These are phyloP conservation scores for Termitomyces sp. DNA, from an alignment of 768 basidiomycete species.

Conservation along the genomic window DNA sequence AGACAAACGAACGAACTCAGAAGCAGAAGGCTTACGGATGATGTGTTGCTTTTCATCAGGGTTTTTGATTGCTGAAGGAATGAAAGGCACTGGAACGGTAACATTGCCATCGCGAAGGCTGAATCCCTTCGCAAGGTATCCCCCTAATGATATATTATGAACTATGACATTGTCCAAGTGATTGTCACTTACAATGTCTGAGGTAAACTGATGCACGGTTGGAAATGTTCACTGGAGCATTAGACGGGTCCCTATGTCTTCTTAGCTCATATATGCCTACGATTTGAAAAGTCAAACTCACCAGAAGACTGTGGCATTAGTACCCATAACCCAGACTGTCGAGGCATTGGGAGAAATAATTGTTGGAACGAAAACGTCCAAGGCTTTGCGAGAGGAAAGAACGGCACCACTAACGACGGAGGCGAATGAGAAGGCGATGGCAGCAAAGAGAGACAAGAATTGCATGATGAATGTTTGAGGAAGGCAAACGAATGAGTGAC, in stretches of 20 bases:
- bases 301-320: slow-evolving; percentile 24
- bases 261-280: not conserved
- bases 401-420: slow-evolving; percentile 15
- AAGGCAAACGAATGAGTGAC: not conserved
- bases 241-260: slow-evolving; percentile 28
- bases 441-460: slow-evolving; percentile 18
- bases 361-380: slow-evolving; percentile 26
- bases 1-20: not conserved
- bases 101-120: slow-evolving; percentile 28
- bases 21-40: slow-evolving; percentile 28
- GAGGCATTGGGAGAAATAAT: slow-evolving; percentile 22
- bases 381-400: slow-evolving; percentile 16
- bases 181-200: slow-evolving; percentile 21
- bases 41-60: slow-evolving; percentile 25
- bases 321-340: slow-evolving; percentile 24
- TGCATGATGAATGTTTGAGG: slow-evolving; percentile 10
- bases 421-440: slow-evolving; percentile 20
- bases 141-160: slow-evolving; percentile 14
- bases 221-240: slow-evolving; percentile 35
- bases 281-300: slow-evolving; percentile 3
- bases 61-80: slow-evolving; percentile 18
- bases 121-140: slow-evolving; percentile 29
- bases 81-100: slow-evolving; percentile 30
- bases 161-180: not conserved
- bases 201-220: slow-evolving; percentile 29